Conservation (phyloP, 495 filamentous ascomycete genomes). For the Letharia columbiana region DNA sequence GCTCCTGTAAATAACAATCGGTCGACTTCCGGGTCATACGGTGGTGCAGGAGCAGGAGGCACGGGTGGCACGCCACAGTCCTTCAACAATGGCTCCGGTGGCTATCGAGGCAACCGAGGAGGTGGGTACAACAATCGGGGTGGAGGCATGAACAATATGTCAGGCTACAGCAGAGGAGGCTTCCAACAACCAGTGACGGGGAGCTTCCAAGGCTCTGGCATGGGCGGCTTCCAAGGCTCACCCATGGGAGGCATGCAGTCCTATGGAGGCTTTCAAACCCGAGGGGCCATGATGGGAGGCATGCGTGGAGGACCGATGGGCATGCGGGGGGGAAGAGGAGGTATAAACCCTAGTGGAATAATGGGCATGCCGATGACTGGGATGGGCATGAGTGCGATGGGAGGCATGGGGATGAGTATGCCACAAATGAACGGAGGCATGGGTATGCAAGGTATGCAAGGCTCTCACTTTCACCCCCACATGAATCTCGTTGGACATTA, state of each 20-base stretch:
- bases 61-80: constrained; percentile 26
- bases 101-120: constrained; percentile 43
- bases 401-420: constrained; percentile 58
- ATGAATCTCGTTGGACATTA: not conserved
- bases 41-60: constrained; percentile 22
- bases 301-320: constrained; percentile 59
- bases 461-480: constrained; percentile 16
- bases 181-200: constrained; percentile 36
- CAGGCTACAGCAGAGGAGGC: constrained; percentile 44
- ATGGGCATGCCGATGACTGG: constrained; percentile 34
- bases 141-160: constrained; percentile 40
- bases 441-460: constrained; percentile 52
- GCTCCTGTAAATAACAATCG: constrained; percentile 38
- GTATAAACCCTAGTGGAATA: constrained; percentile 39
- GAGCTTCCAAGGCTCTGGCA: constrained; percentile 40
- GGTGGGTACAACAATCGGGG: constrained; percentile 43
- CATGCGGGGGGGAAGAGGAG: constrained; percentile 67
- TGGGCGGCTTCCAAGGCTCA: constrained; percentile 54
- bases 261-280: constrained; percentile 51
- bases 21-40: constrained; percentile 30
- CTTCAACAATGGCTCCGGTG: constrained; percentile 33
- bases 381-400: constrained; percentile 43
- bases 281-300: constrained; percentile 52
- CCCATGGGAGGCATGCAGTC: constrained; percentile 51
- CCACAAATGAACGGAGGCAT: constrained; percentile 48